Percentiles rank a stretch among this genome's conserved stretches.
Conservation (phyloP, 805 yeast genomes). For the Blastobotrys muscicola region DNA sequence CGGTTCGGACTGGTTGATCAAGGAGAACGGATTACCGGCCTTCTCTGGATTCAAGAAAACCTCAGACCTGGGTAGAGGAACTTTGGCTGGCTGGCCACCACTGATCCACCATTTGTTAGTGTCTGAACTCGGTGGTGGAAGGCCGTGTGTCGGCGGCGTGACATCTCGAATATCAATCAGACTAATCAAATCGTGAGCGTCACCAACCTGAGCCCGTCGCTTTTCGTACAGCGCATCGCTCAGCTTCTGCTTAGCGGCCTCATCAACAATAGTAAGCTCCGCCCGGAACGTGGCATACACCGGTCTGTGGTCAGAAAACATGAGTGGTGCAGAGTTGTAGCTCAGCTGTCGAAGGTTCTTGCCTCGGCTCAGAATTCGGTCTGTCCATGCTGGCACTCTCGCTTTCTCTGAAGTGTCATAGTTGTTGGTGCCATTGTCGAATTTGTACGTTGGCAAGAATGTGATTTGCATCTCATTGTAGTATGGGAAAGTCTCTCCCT, state of each 20-base stretch:
- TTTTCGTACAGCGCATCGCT: slow-evolving; percentile 50
- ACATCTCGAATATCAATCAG: slow-evolving; percentile 20
- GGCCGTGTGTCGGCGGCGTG: slow-evolving; percentile 27
- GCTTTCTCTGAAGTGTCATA: slow-evolving; percentile 90
- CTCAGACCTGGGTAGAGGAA: slow-evolving; percentile 39
- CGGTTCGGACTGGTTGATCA: slow-evolving; percentile 34
- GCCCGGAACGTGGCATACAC: slow-evolving; percentile 73
- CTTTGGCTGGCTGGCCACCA: slow-evolving; percentile 65
- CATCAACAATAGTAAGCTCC: slow-evolving; percentile 60
- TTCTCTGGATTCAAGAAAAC: slow-evolving; percentile 57
- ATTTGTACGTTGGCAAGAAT: slow-evolving; percentile 88
- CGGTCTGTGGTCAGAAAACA: slow-evolving; percentile 84
- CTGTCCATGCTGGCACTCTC: slow-evolving; percentile 95
- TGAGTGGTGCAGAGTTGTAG: slow-evolving; percentile 57
- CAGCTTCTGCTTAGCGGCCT: slow-evolving; percentile 44
- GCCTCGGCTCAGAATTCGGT: slow-evolving; percentile 67
- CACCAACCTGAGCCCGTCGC: slow-evolving; percentile 37
- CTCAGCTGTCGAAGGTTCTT: slow-evolving; percentile 47
- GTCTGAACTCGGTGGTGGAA: slow-evolving; percentile 89
- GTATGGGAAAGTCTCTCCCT: slow-evolving; percentile 62
- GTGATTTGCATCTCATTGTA: slow-evolving; percentile 68
- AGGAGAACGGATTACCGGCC: slow-evolving; percentile 65
- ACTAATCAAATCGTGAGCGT: slow-evolving; percentile 23
- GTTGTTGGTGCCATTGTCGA: slow-evolving; percentile 67
- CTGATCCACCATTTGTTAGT: slow-evolving; percentile 86